A percentile compares a stretch with the other conserved stretches of the same genome.
Conservation (phyloP, 345 rosid species). For the Eucalyptus globulus region DNA sequence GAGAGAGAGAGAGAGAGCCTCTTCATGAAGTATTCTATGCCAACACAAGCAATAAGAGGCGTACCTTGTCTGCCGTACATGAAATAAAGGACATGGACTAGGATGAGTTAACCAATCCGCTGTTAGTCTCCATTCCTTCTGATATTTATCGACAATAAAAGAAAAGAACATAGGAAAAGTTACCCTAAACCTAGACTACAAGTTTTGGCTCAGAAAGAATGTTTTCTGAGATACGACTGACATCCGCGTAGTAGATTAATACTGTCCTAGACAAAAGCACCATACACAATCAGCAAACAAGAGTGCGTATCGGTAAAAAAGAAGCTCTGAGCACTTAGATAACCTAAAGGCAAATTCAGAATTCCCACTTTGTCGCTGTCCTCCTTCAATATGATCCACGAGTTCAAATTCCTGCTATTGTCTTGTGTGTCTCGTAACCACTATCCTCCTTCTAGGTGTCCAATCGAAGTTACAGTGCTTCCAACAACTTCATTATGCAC, state of each 20-base stretch:
- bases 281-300: background rate
- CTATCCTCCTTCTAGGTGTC: background rate
- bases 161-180: background rate
- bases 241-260: background rate
- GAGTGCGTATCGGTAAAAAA: background rate
- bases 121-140: background rate
- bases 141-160: background rate
- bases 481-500: background rate
- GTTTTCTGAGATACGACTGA: background rate
- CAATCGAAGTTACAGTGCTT: background rate
- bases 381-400: constrained; percentile 29
- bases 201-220: background rate
- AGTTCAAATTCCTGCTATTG: background rate
- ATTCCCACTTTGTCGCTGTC: constrained; percentile 37
- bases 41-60: background rate
- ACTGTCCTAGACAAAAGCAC: background rate
- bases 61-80: background rate
- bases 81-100: background rate
- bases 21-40: background rate
- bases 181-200: background rate
- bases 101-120: background rate
- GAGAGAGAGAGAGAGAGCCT: background rate
- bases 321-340: background rate
- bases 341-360: background rate
- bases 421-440: background rate